These are phyloP conservation scores for Stephania cephalantha DNA, from an alignment of 164 flowering plant species.

Conservation along the genomic window DNA sequence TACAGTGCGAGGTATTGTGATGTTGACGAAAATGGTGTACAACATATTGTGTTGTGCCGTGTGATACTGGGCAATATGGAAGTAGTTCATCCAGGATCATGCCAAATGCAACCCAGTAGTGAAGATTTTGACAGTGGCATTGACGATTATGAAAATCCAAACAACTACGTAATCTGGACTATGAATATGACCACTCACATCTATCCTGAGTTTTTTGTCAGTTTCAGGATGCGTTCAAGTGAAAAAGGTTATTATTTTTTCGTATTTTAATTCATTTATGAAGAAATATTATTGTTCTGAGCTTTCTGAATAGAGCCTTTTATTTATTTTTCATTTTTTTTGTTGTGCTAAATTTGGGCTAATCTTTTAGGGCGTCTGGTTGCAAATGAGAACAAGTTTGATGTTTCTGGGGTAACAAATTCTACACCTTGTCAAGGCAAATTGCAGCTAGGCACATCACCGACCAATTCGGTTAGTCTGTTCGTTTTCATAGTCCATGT, in stretches of 20 bases:
- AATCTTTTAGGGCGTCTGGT: slow-evolving; percentile 29
- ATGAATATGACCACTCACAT: slow-evolving; percentile 76
- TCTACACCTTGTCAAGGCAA: slow-evolving; percentile 24
- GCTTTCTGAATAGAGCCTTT: neutral
- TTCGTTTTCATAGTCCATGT: too few species aligned
- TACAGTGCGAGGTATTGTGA: slow-evolving; percentile 65
- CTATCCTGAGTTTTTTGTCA: slow-evolving; percentile 74
- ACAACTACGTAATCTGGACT: slow-evolving; percentile 60
- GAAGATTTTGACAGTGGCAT: slow-evolving; percentile 80
- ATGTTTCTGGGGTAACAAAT: slow-evolving; percentile 35
- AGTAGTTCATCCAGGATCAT: slow-evolving; percentile 49
- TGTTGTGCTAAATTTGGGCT: slow-evolving; percentile 9
- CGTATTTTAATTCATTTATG: slow-evolving; percentile 4
- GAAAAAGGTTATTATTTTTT: slow-evolving; percentile 56
- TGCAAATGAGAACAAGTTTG: slow-evolving; percentile 32
- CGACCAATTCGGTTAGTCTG: slow-evolving; percentile 31
- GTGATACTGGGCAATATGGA: slow-evolving; percentile 95
- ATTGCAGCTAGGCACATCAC: slow-evolving; percentile 20
- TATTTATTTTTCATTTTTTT: neutral
- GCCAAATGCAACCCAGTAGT: slow-evolving; percentile 64
- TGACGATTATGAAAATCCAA: slow-evolving; percentile 64
- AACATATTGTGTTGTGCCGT: slow-evolving; percentile 72
- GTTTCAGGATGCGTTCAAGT: slow-evolving; percentile 57
- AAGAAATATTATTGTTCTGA: neutral
- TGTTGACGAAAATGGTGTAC: slow-evolving; percentile 91